Evolutionary conservation across 768 basidiomycete species (phyloP).

Genomic region (Glaciozyma antarctica): DNA sequence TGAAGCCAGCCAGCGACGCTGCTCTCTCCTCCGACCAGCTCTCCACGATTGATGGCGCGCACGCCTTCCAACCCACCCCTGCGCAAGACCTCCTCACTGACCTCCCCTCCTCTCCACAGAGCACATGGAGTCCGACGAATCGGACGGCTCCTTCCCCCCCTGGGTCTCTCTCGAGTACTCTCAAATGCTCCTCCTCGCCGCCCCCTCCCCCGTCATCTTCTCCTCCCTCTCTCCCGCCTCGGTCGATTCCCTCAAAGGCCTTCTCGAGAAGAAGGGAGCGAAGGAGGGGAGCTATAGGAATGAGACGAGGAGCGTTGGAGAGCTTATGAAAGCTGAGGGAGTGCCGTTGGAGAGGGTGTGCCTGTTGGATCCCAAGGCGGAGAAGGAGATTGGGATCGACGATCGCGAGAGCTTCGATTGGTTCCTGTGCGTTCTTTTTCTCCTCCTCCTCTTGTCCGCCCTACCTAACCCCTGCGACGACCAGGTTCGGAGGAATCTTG

Average conservation of each 20-base stretch:
- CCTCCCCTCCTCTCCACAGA: conserved; percentile 45
- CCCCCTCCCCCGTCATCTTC: conserved; percentile 64
- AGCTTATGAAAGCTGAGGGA: conserved; percentile 47
- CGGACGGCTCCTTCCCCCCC: conserved; percentile 49
- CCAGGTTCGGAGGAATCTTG: conserved; percentile 41
- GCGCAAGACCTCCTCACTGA: neutral
- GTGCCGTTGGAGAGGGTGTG: conserved; percentile 59
- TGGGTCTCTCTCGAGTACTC: conserved; percentile 90
- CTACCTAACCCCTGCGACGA: neutral
- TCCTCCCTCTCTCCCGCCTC: conserved; percentile 76
- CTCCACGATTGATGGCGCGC: neutral
- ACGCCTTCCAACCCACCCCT: neutral
- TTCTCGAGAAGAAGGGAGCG: conserved; percentile 27
- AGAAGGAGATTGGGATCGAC: conserved; percentile 56
- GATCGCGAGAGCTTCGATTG: conserved; percentile 71
- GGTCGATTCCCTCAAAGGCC: conserved; percentile 46
- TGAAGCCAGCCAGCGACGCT: neutral
- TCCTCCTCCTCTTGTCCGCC: conserved; percentile 33
- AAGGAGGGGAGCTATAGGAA: conserved; percentile 43
- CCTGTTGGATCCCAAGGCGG: conserved; percentile 84
- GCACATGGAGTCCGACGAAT: conserved; percentile 92
- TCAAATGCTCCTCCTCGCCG: conserved; percentile 37
- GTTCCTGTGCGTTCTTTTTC: conserved; percentile 57
- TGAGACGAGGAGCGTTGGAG: conserved; percentile 50
- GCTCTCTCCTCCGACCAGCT: neutral